Evolutionary conservation across 2,329 filamentous ascomycete genomes (phyloP), one percentile per base, ranked within the genome.

Genomic region (Tolypocladium tropicale): DNA sequence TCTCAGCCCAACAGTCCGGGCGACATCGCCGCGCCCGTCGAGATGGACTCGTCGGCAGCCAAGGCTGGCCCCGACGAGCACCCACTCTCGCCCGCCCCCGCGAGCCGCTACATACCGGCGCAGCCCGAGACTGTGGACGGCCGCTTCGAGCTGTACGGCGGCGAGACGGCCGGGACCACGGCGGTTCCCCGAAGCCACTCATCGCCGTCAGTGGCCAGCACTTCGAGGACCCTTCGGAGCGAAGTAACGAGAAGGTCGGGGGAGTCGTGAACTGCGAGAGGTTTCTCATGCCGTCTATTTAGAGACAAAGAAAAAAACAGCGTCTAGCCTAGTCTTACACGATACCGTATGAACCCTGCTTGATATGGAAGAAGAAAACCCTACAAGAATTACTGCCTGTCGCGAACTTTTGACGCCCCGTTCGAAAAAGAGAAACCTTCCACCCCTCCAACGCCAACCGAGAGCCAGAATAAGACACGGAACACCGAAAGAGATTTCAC

Each of bases 1-100:
- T 54, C 71, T 25, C 65, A 66, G 49, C 78, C 80, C 11, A 14
- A 53, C 18, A 28, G 32, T 4, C 41, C 51, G 2, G 52, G 52
- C 11, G 78, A 82, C 61, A 79, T 81, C 43, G 66, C 72, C 0
- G 70, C 70, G 23, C 75, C 80, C 4, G 78, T 83, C 3, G 81
- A 84, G 70, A 79, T 84, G 14, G 79, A 76, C 57, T 74, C 75
- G 50, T 61, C 60, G 4, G 41, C 49, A 21, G 39, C 60, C 53
- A 52, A 55, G 60, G 18, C 52, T 58, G 30, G 48, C 49, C 49
- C 14, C 30, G 9, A 18, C 34, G 48, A 37, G n/a, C 48, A 53
- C 64, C 64, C 7, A 60, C 61, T 21, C 57, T 28, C 50, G n/a
- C 25, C 36, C 6, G 18, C 25, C 14, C 30, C 14, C 16, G 9